Base-by-base conservation (phyloP, 108 stramenopile genomes). In the Cyclotella kingstonii region DNA sequence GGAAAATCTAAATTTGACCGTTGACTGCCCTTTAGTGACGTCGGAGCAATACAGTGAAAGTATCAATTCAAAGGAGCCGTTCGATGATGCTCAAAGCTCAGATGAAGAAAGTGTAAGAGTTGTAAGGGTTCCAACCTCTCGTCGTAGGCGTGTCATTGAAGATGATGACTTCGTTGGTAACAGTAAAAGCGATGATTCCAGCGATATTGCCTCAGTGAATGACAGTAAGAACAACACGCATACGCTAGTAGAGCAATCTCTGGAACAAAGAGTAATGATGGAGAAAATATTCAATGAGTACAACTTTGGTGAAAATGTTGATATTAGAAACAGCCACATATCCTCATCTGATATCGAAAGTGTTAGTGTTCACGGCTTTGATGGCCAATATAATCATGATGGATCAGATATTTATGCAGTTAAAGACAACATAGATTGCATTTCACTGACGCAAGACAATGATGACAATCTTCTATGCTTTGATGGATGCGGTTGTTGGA, bases 401-500 rank as follows among this genome's bases (percentile, higher is more conserved):
- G 17, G 11, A 5, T 27, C 22, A 15, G 4, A 40, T 15, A 40
- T 2, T 4, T 29, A 1, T 33, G 3, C 45, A 21, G 7, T 44
- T n/a, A 40, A 17, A 26, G 15, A 33, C 22, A 30, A 41, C 52
- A 40, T 21, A 18, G 53, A 63, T 43, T 36, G 8, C 43, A 41
- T 26, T 4, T 14, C 41, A 30, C 28, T 27, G 17, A 8, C 52
- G 58, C 48, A 23, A 33, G 66, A 68, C 18, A 69, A 76, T 35
- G 68, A 70, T 12, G 51, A 69, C 7, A 70, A 50, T 12, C 15
- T 48, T 25, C 35, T 38, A 4, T 70, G 34, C 35, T 63, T 49
- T 29, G 72, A 68, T 21, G 53, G 63, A 10, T 69, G 68, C 54
- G 74, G 66, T 15, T 65, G 74, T 19, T 66, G 66, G 66, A 36